Evolutionary conservation across 805 yeast genomes (phyloP).

Genomic region (Brettanomyces sp.): DNA sequence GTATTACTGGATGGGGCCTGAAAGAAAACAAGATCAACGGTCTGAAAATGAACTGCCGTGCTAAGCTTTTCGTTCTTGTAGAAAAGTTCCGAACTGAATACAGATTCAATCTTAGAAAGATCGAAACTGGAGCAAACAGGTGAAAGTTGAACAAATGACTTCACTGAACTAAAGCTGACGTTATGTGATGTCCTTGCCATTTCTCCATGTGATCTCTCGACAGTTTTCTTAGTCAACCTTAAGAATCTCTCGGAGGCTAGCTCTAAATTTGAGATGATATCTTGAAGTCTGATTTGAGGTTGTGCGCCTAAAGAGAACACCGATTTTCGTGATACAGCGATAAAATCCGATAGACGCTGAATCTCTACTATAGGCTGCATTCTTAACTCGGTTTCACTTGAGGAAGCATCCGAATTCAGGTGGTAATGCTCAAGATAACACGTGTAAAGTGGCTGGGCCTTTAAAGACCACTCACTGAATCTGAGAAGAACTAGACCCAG

Average conservation of each 20-base stretch:
- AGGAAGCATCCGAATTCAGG: constrained; percentile 15
- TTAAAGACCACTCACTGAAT: constrained; percentile 19
- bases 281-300: constrained; percentile 8
- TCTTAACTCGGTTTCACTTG: constrained; percentile 19
- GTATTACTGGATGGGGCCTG: neutral
- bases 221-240: constrained; percentile 11
- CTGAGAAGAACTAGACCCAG: constrained; percentile 6
- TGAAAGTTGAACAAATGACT: constrained; percentile 14
- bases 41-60: constrained; percentile 14
- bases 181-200: constrained; percentile 8
- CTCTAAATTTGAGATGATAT: constrained; percentile 17
- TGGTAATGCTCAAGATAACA: constrained; percentile 16
- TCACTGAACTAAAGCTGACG: constrained; percentile 14
- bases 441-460: constrained; percentile 11
- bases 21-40: constrained; percentile 12
- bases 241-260: constrained; percentile 13
- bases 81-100: constrained; percentile 15
- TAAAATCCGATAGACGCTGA: constrained; percentile 16
- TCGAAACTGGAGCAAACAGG: constrained; percentile 14
- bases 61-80: constrained; percentile 16
- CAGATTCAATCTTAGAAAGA: constrained; percentile 1
- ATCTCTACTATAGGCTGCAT: constrained; percentile 24
- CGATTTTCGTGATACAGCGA: constrained; percentile 13
- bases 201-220: constrained; percentile 16
- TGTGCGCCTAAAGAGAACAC: constrained; percentile 12